These are phyloP conservation scores for Isoetes taiwanensis DNA, from an alignment of 75 land plant species.

Conservation along the genomic window DNA sequence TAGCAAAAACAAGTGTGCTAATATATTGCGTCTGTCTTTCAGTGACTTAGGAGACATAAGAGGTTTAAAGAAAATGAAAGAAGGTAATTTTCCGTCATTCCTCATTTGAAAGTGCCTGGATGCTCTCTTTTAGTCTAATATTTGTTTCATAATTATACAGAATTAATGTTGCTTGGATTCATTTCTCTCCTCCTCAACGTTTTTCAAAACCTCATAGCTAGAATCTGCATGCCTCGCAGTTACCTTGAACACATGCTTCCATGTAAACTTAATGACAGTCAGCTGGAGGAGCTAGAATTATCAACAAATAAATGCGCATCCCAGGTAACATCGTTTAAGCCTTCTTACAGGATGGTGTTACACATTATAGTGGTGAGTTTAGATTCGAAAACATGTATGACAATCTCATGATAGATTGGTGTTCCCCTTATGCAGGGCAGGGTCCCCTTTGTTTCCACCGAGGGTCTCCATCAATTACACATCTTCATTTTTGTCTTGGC, in stretches of 20 bases:
- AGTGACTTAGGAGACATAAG: slow-evolving; percentile 36
- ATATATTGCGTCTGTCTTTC: too few relatives aligned
- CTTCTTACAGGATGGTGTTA: too few relatives aligned
- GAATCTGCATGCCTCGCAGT: slow-evolving; percentile 2
- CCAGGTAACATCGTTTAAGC: background rate
- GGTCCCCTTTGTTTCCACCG: slow-evolving; percentile 7
- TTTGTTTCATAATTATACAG: background rate
- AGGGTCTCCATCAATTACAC: background rate
- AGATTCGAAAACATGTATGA: background rate
- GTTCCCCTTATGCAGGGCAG: background rate
- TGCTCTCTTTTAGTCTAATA: too few relatives aligned
- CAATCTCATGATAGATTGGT: background rate
- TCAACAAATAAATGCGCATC: background rate
- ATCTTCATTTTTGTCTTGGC: slow-evolving; percentile 4
- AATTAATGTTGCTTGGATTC: slow-evolving; percentile 6
- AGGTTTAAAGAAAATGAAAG: background rate
- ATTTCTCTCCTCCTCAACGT: background rate
- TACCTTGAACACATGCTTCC: background rate
- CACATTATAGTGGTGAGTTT: background rate
- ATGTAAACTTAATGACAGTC: background rate
- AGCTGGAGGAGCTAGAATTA: background rate
- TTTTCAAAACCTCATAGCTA: background rate
- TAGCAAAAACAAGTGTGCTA: too few relatives aligned
- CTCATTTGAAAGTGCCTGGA: background rate
- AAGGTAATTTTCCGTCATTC: background rate